Conservation (phyloP, 805 yeast genomes). For the Candida cerambycidarum region DNA sequence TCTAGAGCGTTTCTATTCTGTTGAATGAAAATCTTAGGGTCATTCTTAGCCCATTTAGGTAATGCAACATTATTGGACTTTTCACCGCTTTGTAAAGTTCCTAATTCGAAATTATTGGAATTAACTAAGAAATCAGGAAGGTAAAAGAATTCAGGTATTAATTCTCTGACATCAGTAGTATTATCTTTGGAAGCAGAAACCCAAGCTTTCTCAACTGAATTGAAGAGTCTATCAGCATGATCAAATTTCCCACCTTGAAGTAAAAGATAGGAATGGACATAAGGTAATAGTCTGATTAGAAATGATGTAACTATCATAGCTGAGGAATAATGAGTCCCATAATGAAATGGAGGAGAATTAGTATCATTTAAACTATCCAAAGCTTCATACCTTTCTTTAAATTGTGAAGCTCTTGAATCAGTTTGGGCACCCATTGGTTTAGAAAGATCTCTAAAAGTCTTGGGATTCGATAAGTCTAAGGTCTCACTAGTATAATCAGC, state of each 20-base stretch:
- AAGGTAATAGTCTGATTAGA: conserved; percentile 74
- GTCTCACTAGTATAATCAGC: conserved; percentile 75
- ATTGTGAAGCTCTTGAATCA: conserved; percentile 55
- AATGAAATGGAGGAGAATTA: conserved; percentile 75
- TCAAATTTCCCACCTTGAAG: conserved; percentile 89
- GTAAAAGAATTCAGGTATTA: conserved; percentile 83
- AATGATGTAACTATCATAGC: conserved; percentile 91
- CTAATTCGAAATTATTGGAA: conserved; percentile 66
- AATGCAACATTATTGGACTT: conserved; percentile 60
- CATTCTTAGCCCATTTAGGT: conserved; percentile 84
- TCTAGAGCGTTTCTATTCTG: conserved; percentile 84
- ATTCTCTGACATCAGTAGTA: conserved; percentile 84
- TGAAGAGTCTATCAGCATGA: conserved; percentile 80
- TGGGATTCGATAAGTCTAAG: conserved; percentile 63
- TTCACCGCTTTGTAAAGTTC: conserved; percentile 63
- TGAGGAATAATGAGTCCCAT: conserved; percentile 91
- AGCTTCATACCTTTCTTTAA: conserved; percentile 72
- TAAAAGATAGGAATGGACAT: conserved; percentile 72
- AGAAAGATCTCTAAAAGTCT: conserved; percentile 68
- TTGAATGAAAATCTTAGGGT: conserved; percentile 69
- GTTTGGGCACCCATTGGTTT: conserved; percentile 94
- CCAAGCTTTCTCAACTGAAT: conserved; percentile 79
- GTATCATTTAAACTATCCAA: conserved; percentile 59
- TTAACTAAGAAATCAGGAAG: conserved; percentile 77
- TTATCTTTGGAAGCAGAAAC: conserved; percentile 72